Evolutionary conservation across 371 early-diverging fungal genomes (phyloP).

Genomic region (Saksenaea vasiformis): DNA sequence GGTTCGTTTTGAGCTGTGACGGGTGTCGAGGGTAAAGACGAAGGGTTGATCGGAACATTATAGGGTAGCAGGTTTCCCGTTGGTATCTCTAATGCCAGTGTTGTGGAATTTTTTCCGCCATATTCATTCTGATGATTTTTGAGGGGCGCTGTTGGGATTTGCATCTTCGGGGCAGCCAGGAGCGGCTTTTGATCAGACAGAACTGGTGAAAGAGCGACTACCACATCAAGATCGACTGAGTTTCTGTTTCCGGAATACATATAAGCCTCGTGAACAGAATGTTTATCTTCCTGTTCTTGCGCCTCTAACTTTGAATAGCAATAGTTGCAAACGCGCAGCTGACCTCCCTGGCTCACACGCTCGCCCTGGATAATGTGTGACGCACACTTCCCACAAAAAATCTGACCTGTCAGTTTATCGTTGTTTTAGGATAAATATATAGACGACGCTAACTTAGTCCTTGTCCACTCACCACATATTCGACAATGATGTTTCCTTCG

Average conservation of each 20-base stretch:
- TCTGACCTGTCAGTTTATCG: constrained; percentile 43
- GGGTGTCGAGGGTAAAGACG: not conserved
- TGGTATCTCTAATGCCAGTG: constrained; percentile 15
- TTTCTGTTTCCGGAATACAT: constrained; percentile 14
- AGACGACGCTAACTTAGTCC: not conserved
- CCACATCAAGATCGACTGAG: constrained; percentile 5
- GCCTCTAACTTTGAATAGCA: constrained; percentile 58
- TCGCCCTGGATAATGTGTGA: constrained; percentile 65
- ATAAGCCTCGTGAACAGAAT: constrained; percentile 16
- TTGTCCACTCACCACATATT: constrained; percentile 64
- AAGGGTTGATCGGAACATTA: not conserved
- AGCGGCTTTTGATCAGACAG: constrained; percentile 17
- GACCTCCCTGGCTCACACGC: constrained; percentile 58
- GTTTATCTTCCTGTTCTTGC: constrained; percentile 44
- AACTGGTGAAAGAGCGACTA: constrained; percentile 13
- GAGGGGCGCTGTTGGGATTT: constrained; percentile 12
- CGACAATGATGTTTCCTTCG: constrained; percentile 85
- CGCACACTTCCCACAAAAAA: constrained; percentile 74
- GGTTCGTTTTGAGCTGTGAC: constrained; percentile 12
- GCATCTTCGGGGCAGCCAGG: constrained; percentile 12
- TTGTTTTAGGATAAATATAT: not conserved
- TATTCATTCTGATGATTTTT: constrained; percentile 10
- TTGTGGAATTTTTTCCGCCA: constrained; percentile 9
- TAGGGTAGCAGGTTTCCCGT: constrained; percentile 1
- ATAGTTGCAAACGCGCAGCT: constrained; percentile 70